phyloP scores from a whole-genome alignment of 2,329 filamentous ascomycete species.

The Proliferodiscus dingleyae region DNA sequence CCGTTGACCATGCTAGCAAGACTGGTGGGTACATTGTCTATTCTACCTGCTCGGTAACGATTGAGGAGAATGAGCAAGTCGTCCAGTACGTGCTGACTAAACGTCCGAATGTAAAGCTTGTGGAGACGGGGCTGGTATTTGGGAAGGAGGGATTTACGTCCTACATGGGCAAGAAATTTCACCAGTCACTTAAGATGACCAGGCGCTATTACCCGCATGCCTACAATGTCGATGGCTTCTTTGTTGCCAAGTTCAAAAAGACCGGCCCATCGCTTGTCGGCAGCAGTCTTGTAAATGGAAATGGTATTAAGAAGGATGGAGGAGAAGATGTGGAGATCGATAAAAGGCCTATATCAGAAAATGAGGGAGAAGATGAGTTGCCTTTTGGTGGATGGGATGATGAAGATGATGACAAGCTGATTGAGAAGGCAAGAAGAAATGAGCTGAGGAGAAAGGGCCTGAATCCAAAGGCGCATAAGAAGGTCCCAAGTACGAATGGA shows the following conservation, averaged over 20 bases:
- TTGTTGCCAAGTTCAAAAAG: conserved; percentile 97
- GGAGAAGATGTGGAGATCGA: conserved; percentile 51
- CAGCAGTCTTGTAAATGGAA: conserved; percentile 26
- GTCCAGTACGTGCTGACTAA: conserved; percentile 90
- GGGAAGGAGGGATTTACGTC: conserved; percentile 89
- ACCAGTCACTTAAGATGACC: conserved; percentile 76
- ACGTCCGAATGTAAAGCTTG: conserved; percentile 88
- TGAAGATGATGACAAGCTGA: conserved; percentile 65
- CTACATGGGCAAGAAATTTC: conserved; percentile 89
- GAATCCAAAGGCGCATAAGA: conserved; percentile 57
- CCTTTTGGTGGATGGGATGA: conserved; percentile 72
- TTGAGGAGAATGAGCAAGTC: conserved; percentile 91
- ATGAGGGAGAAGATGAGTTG: conserved; percentile 39
- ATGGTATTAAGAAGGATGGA: conserved; percentile 18
- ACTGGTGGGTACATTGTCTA: conserved; percentile 95
- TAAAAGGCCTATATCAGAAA: conserved; percentile 52
- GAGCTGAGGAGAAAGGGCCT: conserved; percentile 69
- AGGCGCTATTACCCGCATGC: conserved; percentile 84
- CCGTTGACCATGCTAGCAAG: conserved; percentile 83
- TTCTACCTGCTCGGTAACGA: conserved; percentile 90
- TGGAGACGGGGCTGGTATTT: conserved; percentile 85
- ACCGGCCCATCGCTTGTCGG: conserved; percentile 66
- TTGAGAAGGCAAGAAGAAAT: conserved; percentile 68
- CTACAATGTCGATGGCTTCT: conserved; percentile 97
- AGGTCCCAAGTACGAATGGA: conserved; percentile 18